phyloP scores from a whole-genome alignment of 2,329 filamentous ascomycete species.

The Ophiostoma ulmi region DNA sequence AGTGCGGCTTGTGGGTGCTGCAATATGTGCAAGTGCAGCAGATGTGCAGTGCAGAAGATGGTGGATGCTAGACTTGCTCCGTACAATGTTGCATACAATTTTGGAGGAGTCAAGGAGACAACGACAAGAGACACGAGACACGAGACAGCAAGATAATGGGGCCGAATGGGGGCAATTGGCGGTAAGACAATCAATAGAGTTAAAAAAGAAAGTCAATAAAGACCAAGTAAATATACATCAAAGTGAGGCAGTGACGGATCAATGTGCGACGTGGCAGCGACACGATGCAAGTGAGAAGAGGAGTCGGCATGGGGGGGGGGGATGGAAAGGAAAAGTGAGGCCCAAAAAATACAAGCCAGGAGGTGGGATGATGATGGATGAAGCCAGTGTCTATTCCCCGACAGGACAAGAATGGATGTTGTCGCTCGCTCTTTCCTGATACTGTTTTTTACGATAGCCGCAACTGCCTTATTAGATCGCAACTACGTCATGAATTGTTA shows the following conservation, averaged over 20 bases:
- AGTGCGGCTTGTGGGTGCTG: slow-evolving; percentile 5
- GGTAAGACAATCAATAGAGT: slow-evolving; percentile 5
- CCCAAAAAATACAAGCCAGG: background rate
- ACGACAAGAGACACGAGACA: background rate
- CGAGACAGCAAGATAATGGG: background rate
- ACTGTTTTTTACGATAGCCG: background rate
- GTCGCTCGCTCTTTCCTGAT: background rate
- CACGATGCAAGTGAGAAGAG: slow-evolving; percentile 2
- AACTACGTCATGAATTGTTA: background rate
- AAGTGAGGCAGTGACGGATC: background rate
- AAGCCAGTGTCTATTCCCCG: background rate
- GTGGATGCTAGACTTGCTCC: background rate
- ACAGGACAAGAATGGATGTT: background rate
- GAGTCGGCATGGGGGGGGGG: background rate
- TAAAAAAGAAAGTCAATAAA: background rate
- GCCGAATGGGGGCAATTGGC: slow-evolving; percentile 4
- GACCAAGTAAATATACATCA: background rate
- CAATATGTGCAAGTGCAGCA: background rate
- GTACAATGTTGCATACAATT: slow-evolving; percentile 4
- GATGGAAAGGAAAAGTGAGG: background rate
- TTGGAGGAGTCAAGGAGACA: background rate
- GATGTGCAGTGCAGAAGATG: slow-evolving; percentile 2
- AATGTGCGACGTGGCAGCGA: slow-evolving; percentile 4
- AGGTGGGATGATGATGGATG: background rate
- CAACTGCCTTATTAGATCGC: background rate